These are phyloP conservation scores for Penicillium decumbens DNA, from an alignment of 2,329 filamentous ascomycete species.

Conservation along the genomic window DNA sequence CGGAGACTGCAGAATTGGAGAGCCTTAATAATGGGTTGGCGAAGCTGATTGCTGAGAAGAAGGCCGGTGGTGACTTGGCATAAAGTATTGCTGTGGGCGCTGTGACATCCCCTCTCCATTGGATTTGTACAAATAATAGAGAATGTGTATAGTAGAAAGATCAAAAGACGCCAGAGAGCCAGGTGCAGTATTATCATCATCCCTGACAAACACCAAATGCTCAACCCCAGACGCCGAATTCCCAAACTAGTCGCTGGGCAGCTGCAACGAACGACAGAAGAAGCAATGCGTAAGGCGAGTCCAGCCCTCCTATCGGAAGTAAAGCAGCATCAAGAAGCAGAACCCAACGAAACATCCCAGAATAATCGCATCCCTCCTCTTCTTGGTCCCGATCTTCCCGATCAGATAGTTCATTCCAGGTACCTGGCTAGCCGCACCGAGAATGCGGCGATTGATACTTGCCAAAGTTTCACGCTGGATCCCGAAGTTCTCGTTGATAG, in stretches of 20 bases:
- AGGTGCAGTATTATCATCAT: constrained; percentile 16
- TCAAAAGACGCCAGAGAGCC: constrained; percentile 12
- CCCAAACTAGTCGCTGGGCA: constrained; percentile 14
- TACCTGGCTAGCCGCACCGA: constrained; percentile 80
- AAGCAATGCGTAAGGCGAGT: constrained; percentile 3
- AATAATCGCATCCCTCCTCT: constrained; percentile 90
- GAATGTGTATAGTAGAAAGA: constrained; percentile 26
- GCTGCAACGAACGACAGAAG: constrained; percentile 9
- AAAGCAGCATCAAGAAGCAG: constrained; percentile 83
- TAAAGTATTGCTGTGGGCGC: background rate
- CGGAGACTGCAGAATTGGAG: constrained; percentile 40
- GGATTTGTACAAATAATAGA: constrained; percentile 26
- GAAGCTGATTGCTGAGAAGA: constrained; percentile 42
- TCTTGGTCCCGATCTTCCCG: constrained; percentile 86
- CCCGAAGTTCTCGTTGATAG: constrained; percentile 86
- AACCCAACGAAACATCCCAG: constrained; percentile 86
- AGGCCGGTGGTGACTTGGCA: constrained; percentile 17
- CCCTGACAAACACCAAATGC: constrained; percentile 12
- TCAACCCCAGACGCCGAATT: constrained; percentile 17
- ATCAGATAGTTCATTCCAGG: constrained; percentile 92
- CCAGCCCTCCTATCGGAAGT: constrained; percentile 56
- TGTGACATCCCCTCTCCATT: constrained; percentile 14
- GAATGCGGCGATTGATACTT: constrained; percentile 87
- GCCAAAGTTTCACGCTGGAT: constrained; percentile 81
- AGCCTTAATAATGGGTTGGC: constrained; percentile 41